Base-by-base conservation (phyloP, 805 yeast species). In the Lipomyces starkeyi region DNA sequence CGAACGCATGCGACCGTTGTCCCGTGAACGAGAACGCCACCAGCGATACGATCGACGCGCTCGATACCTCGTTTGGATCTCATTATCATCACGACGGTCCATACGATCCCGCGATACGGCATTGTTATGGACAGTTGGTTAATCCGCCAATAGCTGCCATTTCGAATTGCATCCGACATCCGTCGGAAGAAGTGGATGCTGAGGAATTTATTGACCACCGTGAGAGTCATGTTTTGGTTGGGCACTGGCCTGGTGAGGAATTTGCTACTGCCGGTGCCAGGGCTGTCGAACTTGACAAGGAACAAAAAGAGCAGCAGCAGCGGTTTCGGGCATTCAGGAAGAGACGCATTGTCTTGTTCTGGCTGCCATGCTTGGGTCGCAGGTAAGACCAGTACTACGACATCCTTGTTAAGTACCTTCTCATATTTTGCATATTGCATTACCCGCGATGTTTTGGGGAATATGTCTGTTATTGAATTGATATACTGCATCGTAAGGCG, bases 1-100 rank as follows among this genome's bases (percentile, higher is more conserved):
- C 32, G 6, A 13, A 27, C 56, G 27, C 56, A 53, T 14, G 43
- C 14, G 43, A 13, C 17, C 43, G 17, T 1, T 37, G 43, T 37
- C 43, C n/a, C 43, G 17, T 35, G 40, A 13, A 37, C 43, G 43
- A 37, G 43, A 37, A 37, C 43, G 13, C 43, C 1, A 13, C 58
- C 55, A 61, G 40, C 59, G 64, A 61, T 47, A 57, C 35, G 49
- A 54, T 61, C 52, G 64, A 61, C 47, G 35, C 37, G 8, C 64
- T 61, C 27, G 64, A 61, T 22, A 37, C 43, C 29, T 61, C 64
- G 27, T 61, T 61, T 27, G 64, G 64, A 47, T 9, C 40, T 9
- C 35, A 37, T 34, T 61, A 61, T 29, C 64, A 61, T 47, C 64
- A 61, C 54, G 64, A 61, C 37, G 64, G 64, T 22, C 64, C 64